A percentile compares a stretch with the other conserved stretches of the same genome.
Conservation (phyloP, 257 asterid species). For the Petunia secreta region DNA sequence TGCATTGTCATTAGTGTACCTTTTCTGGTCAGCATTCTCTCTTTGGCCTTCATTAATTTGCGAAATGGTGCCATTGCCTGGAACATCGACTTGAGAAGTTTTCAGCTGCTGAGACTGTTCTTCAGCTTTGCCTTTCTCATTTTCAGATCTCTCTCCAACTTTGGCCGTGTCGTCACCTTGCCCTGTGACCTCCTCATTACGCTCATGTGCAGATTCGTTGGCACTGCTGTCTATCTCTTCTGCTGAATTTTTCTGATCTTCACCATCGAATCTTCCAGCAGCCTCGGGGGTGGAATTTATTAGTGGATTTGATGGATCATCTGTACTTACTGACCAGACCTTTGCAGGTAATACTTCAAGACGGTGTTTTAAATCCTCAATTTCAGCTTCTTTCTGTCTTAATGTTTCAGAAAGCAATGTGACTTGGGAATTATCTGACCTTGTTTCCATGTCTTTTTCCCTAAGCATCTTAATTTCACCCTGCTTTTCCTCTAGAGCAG, state of each 20-base stretch:
- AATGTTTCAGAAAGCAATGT: constrained; percentile 39
- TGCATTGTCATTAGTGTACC: neutral
- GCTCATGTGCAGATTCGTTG: constrained; percentile 16
- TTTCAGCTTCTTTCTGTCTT: constrained; percentile 45
- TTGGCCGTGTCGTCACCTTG: constrained; percentile 25
- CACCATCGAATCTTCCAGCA: constrained; percentile 9
- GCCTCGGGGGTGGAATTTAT: constrained; percentile 27
- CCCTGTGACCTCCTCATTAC: constrained; percentile 12
- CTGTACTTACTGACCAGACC: constrained; percentile 39
- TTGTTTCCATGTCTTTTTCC: constrained; percentile 27
- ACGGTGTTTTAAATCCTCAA: constrained; percentile 42
- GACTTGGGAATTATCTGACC: constrained; percentile 37
- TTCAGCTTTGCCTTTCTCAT: constrained; percentile 26
- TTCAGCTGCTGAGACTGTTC: constrained; percentile 25
- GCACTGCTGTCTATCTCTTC: constrained; percentile 9
- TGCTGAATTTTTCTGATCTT: constrained; percentile 17
- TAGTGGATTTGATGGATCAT: constrained; percentile 33
- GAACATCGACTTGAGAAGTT: constrained; percentile 24
- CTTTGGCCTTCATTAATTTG: constrained; percentile 3
- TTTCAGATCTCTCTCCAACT: constrained; percentile 25
- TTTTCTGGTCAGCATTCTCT: constrained; percentile 21
- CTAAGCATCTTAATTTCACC: constrained; percentile 49
- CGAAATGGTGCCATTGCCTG: constrained; percentile 17
- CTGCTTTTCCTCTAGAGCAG: constrained; percentile 55
- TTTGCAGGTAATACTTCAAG: constrained; percentile 36